phyloP scores from a whole-genome alignment of 2,329 filamentous ascomycete genomes.

The Colletotrichum chlorophyti region DNA sequence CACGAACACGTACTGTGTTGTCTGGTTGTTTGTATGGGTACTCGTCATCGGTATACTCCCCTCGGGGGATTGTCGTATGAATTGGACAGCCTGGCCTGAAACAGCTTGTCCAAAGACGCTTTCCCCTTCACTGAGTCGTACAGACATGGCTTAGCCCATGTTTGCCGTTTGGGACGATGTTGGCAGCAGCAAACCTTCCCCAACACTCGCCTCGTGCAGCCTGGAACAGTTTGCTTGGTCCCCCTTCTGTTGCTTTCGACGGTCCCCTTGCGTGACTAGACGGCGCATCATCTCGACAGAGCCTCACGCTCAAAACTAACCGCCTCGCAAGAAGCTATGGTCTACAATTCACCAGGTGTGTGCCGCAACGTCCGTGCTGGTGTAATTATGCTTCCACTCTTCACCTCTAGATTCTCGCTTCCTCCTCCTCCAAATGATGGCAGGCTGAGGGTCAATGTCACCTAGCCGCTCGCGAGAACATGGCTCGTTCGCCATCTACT shows the following conservation, averaged over 20 bases:
- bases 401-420: not conserved
- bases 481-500: no score
- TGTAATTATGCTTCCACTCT: not conserved
- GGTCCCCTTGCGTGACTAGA: no score
- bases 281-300: not conserved
- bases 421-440: not conserved
- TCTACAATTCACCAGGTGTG: no score
- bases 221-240: not conserved
- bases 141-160: conserved; percentile 5
- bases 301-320: conserved; percentile 7
- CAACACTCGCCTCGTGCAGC: not conserved
- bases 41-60: not conserved
- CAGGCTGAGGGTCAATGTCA: conserved; percentile 13
- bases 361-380: not conserved
- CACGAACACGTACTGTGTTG: no score
- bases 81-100: conserved; percentile 9
- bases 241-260: no score
- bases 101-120: conserved; percentile 9
- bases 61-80: not conserved
- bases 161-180: conserved; percentile 23
- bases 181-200: not conserved
- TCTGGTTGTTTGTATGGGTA: not conserved
- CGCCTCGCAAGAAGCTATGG: no score
- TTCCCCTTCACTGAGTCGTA: conserved; percentile 16
- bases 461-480: conserved; percentile 16